Base-by-base conservation (phyloP, 2,329 filamentous ascomycete genomes). In the Emmonsiellopsis sp. region DNA sequence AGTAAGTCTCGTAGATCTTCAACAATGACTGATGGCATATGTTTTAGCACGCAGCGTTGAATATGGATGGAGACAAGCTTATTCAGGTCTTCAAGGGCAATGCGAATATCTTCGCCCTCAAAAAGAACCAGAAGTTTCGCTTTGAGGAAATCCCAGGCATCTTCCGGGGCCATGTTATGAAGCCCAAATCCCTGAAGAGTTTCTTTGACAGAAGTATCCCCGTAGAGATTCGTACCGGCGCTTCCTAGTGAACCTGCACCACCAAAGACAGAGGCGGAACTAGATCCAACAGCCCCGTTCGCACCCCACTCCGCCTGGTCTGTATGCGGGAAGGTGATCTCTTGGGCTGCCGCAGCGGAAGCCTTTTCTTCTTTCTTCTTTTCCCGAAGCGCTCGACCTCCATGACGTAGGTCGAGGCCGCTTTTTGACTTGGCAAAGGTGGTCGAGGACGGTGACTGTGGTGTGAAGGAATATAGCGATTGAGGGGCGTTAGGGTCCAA, bases 381-480 rank as follows among this genome's bases (percentile, higher is more conserved):
- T 65, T 95, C 89, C 39, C 87, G 80, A 45, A 91, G 70, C 6
- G 84, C 86, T 42, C 86, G 80, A 1, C 85, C 87, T 42, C 86
- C 88, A 70, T 92, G 87, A 50, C 88, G 78, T 31, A 92, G 72
- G 68, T 92, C 88, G 43, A 92, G 74, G 0, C 86, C 87, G 55
- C 87, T 92, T 64, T 93, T 87, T 2, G 85, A 86, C 71, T 93
- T 94, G 39, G 84, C 78, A 66, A 97, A 95, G 1, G 78, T 70
- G 6, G 73, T 77, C 34, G 75, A 72, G n/a, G 75, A 73, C 3
- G 83, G 82, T 2, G 83, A 85, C 2, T 82, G 78, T 1, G 83
- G 83, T 0, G 79, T 78, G 61, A 86, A 86, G 0, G 78, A 83
- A 65, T 86, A 86, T 3, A 86, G 69, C 2, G 82, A 82, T 53